Evolutionary conservation across 139 green algal species (phyloP).

Genomic region (Mesotaenium endlicherianum): DNA sequence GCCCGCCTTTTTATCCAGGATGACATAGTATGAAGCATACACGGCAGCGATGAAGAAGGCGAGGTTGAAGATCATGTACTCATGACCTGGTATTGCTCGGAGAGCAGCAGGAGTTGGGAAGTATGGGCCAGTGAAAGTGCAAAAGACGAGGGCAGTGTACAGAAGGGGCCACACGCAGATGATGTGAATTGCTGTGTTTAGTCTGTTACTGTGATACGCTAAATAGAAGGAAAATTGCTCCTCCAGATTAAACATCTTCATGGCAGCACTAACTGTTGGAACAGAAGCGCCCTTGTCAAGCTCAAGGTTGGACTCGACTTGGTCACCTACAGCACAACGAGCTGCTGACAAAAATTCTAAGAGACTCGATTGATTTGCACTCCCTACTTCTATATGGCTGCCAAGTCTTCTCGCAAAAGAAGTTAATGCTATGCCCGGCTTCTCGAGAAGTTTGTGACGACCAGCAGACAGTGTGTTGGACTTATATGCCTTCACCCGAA

Average conservation of each 20-base stretch:
- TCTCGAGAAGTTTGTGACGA: no score
- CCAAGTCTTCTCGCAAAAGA: no score
- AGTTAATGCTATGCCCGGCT: no score
- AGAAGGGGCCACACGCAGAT: constrained; percentile 52
- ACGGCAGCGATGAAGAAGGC: constrained; percentile 21
- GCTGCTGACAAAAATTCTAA: no score
- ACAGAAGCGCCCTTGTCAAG: no score
- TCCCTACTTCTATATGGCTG: no score
- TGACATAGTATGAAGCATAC: constrained; percentile 44
- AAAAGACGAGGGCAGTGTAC: constrained; percentile 42
- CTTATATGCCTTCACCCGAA: no score
- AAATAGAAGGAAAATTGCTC: constrained; percentile 41
- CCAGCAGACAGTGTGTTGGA: no score
- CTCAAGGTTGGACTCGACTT: no score
- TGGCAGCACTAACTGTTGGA: no score
- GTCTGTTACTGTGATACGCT: constrained; percentile 21
- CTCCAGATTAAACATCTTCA: constrained; percentile 27
- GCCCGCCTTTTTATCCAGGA: constrained; percentile 24
- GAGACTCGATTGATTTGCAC: no score
- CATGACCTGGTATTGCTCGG: not conserved
- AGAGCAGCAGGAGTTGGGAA: constrained; percentile 5
- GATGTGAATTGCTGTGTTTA: constrained; percentile 49
- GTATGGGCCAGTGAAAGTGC: constrained; percentile 15
- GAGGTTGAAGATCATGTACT: constrained; percentile 25
- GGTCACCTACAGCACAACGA: no score